Base-by-base conservation (phyloP, 2,329 filamentous ascomycete genomes). In the Diplodia scrobiculata region DNA sequence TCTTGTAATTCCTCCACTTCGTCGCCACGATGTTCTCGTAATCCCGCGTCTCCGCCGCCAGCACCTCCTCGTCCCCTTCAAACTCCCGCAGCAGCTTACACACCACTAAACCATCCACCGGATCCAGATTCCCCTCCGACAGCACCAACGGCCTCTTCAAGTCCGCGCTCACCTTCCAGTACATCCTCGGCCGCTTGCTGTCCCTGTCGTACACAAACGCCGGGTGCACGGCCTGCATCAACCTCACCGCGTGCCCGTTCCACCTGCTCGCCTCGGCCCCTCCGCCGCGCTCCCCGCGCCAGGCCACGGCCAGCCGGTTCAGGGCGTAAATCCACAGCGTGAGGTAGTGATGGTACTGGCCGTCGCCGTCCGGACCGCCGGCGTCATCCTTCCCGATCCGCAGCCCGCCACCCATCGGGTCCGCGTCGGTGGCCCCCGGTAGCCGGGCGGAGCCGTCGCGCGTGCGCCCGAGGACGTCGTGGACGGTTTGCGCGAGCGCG, bases 311-410 rank as follows among this genome's bases (percentile, higher is more conserved):
- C 48, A 86, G 75, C 1, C 85, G 78, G 70, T 85, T 86, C 4
- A 87, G 77, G 1, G 85, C 84, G 71, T 86, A 87, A 84, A 87
- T 86, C 85, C 85, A 88, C 5, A 87, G 71, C 0, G 84, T 87
- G 21, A 87, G 76, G 68, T 87, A 87, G 70, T 87, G 85, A 69
- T 86, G 84, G 67, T 87, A 87, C 72, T 87, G 85, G 2, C 85
- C 85, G 71, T 87, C 85, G 7, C 80, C 78, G 63, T 87, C 84
- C 1, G 76, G 71, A 0, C 84, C 84, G 0, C 68, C 65, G 13
- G 77, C 83, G 2, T 81, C 76, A 13, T 79, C 68, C 71, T 87
- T 87, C 29, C 86, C 86, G 67, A 87, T 87, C 0, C 86, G 79
- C 45, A 88, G 73, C 0, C 86, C 86, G 2, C 86, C 85, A 1